These are phyloP conservation scores for Plicaturopsis crispa DNA, from an alignment of 768 basidiomycete species.

Conservation along the genomic window DNA sequence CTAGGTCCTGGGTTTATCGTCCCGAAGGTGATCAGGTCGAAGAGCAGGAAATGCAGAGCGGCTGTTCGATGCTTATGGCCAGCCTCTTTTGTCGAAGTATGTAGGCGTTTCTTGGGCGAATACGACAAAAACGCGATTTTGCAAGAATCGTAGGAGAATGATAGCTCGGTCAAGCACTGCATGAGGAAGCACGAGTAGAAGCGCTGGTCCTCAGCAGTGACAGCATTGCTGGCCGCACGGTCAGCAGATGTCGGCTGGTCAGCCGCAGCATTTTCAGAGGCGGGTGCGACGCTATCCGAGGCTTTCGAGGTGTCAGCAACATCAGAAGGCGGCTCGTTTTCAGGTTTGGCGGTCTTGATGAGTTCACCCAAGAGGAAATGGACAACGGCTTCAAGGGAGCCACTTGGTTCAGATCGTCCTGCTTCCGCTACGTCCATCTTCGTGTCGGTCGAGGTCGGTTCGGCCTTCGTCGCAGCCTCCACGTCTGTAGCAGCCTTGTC, in stretches of 20 bases:
- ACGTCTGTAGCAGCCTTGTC: slow-evolving; percentile 15
- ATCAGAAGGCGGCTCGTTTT: slow-evolving; percentile 24
- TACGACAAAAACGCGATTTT: slow-evolving; percentile 83
- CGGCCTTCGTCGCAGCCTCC: slow-evolving; percentile 53
- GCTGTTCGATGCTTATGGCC: slow-evolving; percentile 50
- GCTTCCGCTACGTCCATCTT: slow-evolving; percentile 7
- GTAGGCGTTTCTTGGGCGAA: slow-evolving; percentile 50
- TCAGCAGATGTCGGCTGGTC: slow-evolving; percentile 12
- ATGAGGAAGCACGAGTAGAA: slow-evolving; percentile 77
- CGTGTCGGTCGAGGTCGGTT: slow-evolving; percentile 21
- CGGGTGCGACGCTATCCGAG: slow-evolving; percentile 7
- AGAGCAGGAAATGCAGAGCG: slow-evolving; percentile 75
- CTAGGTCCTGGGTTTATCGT: slow-evolving; percentile 59
- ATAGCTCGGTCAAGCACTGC: slow-evolving; percentile 85
- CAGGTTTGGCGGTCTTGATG: slow-evolving; percentile 46
- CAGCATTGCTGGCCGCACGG: slow-evolving; percentile 22
- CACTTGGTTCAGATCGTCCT: slow-evolving; percentile 22
- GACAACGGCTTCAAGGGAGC: slow-evolving; percentile 50
- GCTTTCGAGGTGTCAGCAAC: slow-evolving; percentile 10
- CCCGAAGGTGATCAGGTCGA: slow-evolving; percentile 75
- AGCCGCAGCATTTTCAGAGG: slow-evolving; percentile 6
- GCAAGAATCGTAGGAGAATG: slow-evolving; percentile 90
- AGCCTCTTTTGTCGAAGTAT: slow-evolving; percentile 58
- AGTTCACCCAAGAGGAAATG: slow-evolving; percentile 72
- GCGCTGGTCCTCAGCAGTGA: slow-evolving; percentile 20